Percentiles rank a stretch among this genome's conserved stretches.
Evolutionary conservation across 805 yeast genomes (phyloP).

Genomic region (Hyphopichia homilentoma): DNA sequence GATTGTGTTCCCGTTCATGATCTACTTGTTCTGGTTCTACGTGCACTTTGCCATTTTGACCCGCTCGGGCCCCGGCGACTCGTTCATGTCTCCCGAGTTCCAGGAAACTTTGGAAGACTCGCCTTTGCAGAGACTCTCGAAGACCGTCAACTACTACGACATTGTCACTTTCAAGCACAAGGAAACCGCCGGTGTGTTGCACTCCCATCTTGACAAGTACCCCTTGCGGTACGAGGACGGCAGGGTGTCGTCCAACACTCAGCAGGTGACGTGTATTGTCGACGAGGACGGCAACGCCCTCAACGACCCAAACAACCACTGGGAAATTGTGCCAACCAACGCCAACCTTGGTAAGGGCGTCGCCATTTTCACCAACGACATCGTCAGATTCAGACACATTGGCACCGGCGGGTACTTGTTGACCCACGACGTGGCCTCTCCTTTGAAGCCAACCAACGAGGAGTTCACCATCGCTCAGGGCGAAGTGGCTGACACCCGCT

Average conservation of each 20-base stretch:
- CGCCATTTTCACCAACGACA: constrained; percentile 62
- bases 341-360: constrained; percentile 40
- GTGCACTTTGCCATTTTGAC: constrained; percentile 79
- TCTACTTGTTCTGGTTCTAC: constrained; percentile 88
- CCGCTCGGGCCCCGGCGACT: constrained; percentile 94
- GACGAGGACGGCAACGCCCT: constrained; percentile 28
- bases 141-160: constrained; percentile 72
- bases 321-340: constrained; percentile 75
- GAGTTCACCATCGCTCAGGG: constrained; percentile 76
- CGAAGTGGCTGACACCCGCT: constrained; percentile 51
- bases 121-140: constrained; percentile 65
- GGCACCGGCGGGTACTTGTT: constrained; percentile 75
- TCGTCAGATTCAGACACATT: constrained; percentile 76
- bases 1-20: constrained; percentile 72
- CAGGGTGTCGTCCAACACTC: constrained; percentile 88
- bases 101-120: constrained; percentile 90
- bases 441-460: constrained; percentile 85
- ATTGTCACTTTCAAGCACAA: constrained; percentile 74
- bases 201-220: constrained; percentile 73
- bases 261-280: constrained; percentile 78
- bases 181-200: constrained; percentile 73
- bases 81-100: constrained; percentile 91
- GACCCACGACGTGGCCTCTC: constrained; percentile 96
- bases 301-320: constrained; percentile 65
- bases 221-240: constrained; percentile 97